Evolutionary conservation across 306 rosid genomes (phyloP), one percentile per base, ranked within the genome.

Genomic region (Quercus parvula): DNA sequence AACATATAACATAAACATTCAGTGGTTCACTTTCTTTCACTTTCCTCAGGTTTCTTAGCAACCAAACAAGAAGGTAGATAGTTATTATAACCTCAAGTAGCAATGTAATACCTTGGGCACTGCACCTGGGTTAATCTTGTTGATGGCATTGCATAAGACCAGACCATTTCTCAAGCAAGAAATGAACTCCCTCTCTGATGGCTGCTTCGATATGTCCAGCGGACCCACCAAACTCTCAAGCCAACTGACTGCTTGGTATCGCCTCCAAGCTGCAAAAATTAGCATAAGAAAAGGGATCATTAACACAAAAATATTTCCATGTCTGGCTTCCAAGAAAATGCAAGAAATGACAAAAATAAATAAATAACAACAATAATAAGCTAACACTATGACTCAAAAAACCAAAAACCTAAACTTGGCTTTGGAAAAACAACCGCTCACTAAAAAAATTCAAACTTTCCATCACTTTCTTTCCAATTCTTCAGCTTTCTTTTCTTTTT

Each of bases 91-190:
- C 20, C 10, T 64, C 44, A 56, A 6, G 75, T 13, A 17, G 44
- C 72, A 79, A 35, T 44, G 9, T n/a, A 59, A 82, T 84, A 91
- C 99, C 95, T 88, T 95, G 30, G 92, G 87, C 33, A 95, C 91
- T 73, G 93, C 88, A 76, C 98, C 97, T 22, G 97, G 97, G 75
- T 90, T 88, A 78, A 95, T 93, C 90, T 91, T 95, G 92, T 95
- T 95, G 44, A 95, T 89, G 74, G 92, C 96, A 25, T 93, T 93
- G 85, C 99, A 95, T 58, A 95, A 82, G 68, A 91, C 70, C 57
- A 83, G 79, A 78, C 99, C 98, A 89, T 89, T 93, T 90, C 97
- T 91, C 75, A 95, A 81, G 90, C 93, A 91, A 93, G 94, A 93
- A 91, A 95, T 83, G 58, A 95, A 90, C 67, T 90, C 94, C 64